phyloP scores from a whole-genome alignment of 1,284 basidiomycete genomes.

The Apiotrichum sp. region DNA sequence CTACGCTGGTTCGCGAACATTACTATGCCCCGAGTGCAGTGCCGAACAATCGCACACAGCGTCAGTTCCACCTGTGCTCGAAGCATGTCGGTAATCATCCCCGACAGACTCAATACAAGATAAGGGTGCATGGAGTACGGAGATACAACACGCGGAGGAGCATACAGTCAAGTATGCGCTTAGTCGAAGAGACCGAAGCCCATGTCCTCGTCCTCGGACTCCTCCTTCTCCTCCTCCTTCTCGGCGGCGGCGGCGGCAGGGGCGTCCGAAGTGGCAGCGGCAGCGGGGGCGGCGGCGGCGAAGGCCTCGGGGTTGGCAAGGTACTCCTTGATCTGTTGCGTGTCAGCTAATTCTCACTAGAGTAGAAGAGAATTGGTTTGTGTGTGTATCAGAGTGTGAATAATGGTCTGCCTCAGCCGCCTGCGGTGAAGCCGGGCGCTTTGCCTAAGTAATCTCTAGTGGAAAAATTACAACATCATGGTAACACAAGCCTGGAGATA shows the following conservation, averaged over 20 bases:
- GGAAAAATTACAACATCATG: slow-evolving; percentile 30
- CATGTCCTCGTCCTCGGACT: slow-evolving; percentile 54
- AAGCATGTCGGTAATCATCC: too few relatives aligned
- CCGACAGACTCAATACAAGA: not conserved
- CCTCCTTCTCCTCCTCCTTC: slow-evolving; percentile 64
- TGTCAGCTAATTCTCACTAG: slow-evolving; percentile 11
- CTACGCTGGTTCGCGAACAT: too few relatives aligned
- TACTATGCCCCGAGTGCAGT: too few relatives aligned
- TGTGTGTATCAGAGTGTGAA: slow-evolving; percentile 32
- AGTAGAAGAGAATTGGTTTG: not conserved
- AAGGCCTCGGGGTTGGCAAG: slow-evolving; percentile 97
- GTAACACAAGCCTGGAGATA: not conserved
- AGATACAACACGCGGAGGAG: slow-evolving; percentile 10
- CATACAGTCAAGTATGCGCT: slow-evolving; percentile 23
- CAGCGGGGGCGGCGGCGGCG: slow-evolving; percentile 67
- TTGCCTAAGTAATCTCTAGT: slow-evolving; percentile 52
- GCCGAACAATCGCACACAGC: too few relatives aligned
- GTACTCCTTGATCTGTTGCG: slow-evolving; percentile 78
- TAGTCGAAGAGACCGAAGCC: slow-evolving; percentile 85
- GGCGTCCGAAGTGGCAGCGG: slow-evolving; percentile 53
- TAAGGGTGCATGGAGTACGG: slow-evolving; percentile 11
- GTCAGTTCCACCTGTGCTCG: too few relatives aligned
- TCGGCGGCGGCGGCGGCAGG: slow-evolving; percentile 53
- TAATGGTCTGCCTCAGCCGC: slow-evolving; percentile 24
- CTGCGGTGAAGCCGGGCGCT: slow-evolving; percentile 36